Base-by-base conservation (phyloP, 2,329 filamentous ascomycete species). In the Colletotrichum navitas region DNA sequence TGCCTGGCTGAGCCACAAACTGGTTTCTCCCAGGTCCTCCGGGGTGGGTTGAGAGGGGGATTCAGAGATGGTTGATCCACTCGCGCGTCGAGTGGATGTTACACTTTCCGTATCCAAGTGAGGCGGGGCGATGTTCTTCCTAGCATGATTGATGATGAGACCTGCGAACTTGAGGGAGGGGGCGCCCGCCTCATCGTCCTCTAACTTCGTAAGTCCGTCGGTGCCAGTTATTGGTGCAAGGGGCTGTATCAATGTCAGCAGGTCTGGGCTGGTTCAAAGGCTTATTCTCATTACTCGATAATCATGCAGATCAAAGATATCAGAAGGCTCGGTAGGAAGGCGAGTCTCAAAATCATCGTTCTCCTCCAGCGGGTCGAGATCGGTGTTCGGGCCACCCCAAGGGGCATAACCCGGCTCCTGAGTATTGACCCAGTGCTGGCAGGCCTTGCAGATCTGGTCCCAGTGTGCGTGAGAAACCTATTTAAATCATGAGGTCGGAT, bases 341-440 rank as follows among this genome's bases (percentile, higher is more conserved):
- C 41, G 65, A 5, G 21, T 16, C 14, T 62, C 59, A 41, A 66
- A 60, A 10, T 55, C 70, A 2, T 62, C 51, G 39, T 43, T 47
- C 21, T 73, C 14, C 54, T 74, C 72, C 1, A 62, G 21, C 2
- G 62, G 55, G 4, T 74, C 72, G 2, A 56, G 58, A 18, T 24
- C 32, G 2, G 68, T 63, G 7, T 63, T 26, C 0, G 70, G 72
- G 5, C 70, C 58, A n/a, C 62, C 72, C 62, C 54, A 63, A 5
- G 72, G 72, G 29, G 68, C 43, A 12, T 61, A 74, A 12, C 73
- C 74, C 0, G 78, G 78, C 43, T 83, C 82, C 49, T 82, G 81
- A 1, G 76, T 79, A 41, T 81, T 79, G 0, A 67, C 75, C 82
- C 82, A 84, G 4, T 78, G 80, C 12, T 75, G 76, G 63, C 82